These are phyloP conservation scores for Penicillium sp. DNA, from an alignment of 2,329 filamentous ascomycete genomes.

Conservation along the genomic window DNA sequence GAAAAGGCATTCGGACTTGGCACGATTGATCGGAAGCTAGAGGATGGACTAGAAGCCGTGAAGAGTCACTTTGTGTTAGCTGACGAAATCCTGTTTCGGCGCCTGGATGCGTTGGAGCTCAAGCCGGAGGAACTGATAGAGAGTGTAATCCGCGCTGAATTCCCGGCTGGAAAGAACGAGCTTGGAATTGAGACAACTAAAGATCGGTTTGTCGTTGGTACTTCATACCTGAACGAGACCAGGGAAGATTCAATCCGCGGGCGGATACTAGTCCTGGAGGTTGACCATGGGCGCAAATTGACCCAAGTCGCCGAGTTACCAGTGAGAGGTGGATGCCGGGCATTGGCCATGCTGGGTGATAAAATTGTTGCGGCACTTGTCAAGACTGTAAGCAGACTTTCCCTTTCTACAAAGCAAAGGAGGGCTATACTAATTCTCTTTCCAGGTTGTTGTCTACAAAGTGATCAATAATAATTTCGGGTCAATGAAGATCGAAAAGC, in stretches of 20 bases:
- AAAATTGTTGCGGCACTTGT: conserved; percentile 83
- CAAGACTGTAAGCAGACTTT: conserved; percentile 66
- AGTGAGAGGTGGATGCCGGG: conserved; percentile 78
- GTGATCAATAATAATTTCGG: conserved; percentile 41
- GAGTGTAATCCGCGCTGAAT: conserved; percentile 73
- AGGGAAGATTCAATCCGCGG: conserved; percentile 61
- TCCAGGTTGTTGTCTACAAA: conserved; percentile 59
- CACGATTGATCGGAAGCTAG: conserved; percentile 73
- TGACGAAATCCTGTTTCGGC: conserved; percentile 83
- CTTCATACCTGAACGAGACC: conserved; percentile 70
- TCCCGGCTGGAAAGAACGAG: conserved; percentile 60
- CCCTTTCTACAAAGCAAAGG: background rate
- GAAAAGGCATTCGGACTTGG: conserved; percentile 84
- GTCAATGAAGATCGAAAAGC: conserved; percentile 60
- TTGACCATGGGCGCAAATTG: conserved; percentile 67
- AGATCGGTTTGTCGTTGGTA: conserved; percentile 90
- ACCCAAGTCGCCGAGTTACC: conserved; percentile 68
- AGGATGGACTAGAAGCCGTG: conserved; percentile 70
- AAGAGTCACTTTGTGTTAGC: conserved; percentile 82
- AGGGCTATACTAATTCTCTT: conserved; percentile 11
- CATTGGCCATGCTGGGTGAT: conserved; percentile 70
- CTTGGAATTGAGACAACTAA: conserved; percentile 50
- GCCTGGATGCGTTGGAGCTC: conserved; percentile 69
- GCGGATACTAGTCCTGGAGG: conserved; percentile 79
- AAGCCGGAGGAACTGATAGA: conserved; percentile 75